Base-by-base conservation (phyloP, 208 protist species). In the Leptomonas pyrrhocoris region DNA sequence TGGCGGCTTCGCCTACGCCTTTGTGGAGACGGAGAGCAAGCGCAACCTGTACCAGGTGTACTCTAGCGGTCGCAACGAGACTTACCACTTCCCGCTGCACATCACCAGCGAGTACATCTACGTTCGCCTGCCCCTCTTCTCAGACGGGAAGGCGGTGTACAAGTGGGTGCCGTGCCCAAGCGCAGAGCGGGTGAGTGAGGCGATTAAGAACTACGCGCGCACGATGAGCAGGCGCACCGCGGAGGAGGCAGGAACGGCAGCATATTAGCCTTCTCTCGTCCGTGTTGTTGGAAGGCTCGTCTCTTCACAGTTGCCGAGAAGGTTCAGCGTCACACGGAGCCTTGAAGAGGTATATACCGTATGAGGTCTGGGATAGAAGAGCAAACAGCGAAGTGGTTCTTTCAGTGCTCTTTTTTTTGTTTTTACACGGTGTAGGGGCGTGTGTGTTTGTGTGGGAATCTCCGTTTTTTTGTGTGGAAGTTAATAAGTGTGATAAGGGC, bases 181-280 rank as follows among this genome's bases (percentile, higher is more conserved):
- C 58, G 90, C 90, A 19, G 87, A 95, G 72, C 83, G 88, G 43
- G 85, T 93, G 21, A 93, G 90, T 53, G 83, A 90, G 64, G 76
- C 83, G 4, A 81, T 95, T 21, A 95, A 95, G 65, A 78, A 82
- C 25, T 83, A 92, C 48, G 87, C 85, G 0, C 70, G 70, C 25
- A 45, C 57, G 11, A 77, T 77, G 72, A 77, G 64, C 25, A 23
- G 25, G 40, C 63, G 45, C 21, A 15, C 70, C 23, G 27, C 4
- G 8, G 49, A 30, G 15, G 45, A 23, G 15, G 57, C 8, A 25
- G 56, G 19, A 3, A 43, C 3, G 54, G 38, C 46, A 49, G 61
- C 25, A 16, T 58, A 55, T 42, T 66, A 45, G 31, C 21, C 31
- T 1, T 43, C 4, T 30, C 13, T 18, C 48, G 21, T 67, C 12